phyloP scores from a whole-genome alignment of 495 filamentous ascomycete genomes.

The Talaromyces ruber region DNA sequence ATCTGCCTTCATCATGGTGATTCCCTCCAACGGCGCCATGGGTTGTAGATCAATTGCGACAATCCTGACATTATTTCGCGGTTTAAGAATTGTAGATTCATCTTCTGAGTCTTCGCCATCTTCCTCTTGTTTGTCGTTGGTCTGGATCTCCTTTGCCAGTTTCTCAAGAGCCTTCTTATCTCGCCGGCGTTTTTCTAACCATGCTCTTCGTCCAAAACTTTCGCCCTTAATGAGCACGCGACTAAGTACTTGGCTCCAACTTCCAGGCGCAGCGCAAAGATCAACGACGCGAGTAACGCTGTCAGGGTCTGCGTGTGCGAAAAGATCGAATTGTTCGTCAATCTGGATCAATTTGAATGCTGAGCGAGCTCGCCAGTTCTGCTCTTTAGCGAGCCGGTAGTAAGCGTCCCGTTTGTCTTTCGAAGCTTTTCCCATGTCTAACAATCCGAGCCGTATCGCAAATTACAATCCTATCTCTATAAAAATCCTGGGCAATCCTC shows the following conservation, averaged over 20 bases:
- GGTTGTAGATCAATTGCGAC: conserved; percentile 93
- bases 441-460: too few species aligned
- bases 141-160: conserved; percentile 6
- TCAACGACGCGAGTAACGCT: conserved; percentile 89
- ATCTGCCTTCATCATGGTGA: conserved; percentile 83
- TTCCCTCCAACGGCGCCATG: conserved; percentile 86
- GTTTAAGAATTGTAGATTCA: conserved; percentile 26
- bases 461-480: neutral
- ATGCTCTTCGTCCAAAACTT: conserved; percentile 73
- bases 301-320: conserved; percentile 49
- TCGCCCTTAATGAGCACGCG: conserved; percentile 88
- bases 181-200: conserved; percentile 68
- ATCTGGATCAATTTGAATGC: conserved; percentile 96
- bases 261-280: conserved; percentile 90
- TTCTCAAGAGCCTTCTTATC: conserved; percentile 30
- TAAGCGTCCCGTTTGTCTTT: conserved; percentile 99
- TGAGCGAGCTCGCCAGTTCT: conserved; percentile 93
- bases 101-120: conserved; percentile 19
- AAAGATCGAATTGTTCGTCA: conserved; percentile 94
- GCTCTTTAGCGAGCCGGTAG: conserved; percentile 94
- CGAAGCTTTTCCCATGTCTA: conserved; percentile 86
- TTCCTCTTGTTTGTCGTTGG: conserved; percentile 17
- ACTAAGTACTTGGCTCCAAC: conserved; percentile 94
- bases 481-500: neutral
- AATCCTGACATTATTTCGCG: conserved; percentile 76